phyloP scores from a whole-genome alignment of 257 asterid genomes.

The Primulina huaijiensis region DNA sequence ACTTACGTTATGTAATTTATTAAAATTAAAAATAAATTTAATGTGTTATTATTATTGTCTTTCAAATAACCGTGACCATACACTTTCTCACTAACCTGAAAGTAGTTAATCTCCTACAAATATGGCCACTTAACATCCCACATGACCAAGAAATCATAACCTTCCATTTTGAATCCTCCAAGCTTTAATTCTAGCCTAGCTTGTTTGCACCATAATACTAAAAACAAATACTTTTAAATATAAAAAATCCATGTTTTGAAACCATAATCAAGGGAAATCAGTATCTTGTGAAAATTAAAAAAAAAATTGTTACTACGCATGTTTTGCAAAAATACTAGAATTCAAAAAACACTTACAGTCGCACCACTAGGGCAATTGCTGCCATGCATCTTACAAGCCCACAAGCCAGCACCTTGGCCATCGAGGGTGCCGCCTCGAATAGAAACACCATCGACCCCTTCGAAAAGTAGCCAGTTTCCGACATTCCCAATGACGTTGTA shows the following conservation, averaged over 20 bases:
- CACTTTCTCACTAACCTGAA: slow-evolving; percentile 35
- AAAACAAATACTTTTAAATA: not conserved
- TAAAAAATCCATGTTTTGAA: not conserved
- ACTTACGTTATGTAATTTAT: too few relatives aligned
- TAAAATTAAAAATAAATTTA: not conserved
- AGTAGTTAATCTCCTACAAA: slow-evolving; percentile 21
- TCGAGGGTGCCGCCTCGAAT: slow-evolving; percentile 54
- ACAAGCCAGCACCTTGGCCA: slow-evolving; percentile 52
- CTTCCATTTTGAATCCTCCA: not conserved
- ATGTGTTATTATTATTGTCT: not conserved
- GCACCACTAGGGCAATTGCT: slow-evolving; percentile 48
- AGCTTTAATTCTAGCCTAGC: slow-evolving; percentile 10
- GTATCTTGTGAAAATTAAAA: not conserved
- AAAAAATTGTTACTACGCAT: not conserved
- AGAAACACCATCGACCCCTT: slow-evolving; percentile 39
- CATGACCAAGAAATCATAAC: not conserved
- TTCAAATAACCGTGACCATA: slow-evolving; percentile 30
- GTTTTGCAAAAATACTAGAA: not conserved
- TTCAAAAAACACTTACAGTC: slow-evolving; percentile 39
- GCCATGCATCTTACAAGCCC: slow-evolving; percentile 57
- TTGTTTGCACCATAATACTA: not conserved
- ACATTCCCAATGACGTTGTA: slow-evolving; percentile 34
- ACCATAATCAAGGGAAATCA: not conserved
- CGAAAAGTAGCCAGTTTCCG: slow-evolving; percentile 44
- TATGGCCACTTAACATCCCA: slow-evolving; percentile 10